Conservation (phyloP, 306 rosid species). For the Quercus suber region DNA sequence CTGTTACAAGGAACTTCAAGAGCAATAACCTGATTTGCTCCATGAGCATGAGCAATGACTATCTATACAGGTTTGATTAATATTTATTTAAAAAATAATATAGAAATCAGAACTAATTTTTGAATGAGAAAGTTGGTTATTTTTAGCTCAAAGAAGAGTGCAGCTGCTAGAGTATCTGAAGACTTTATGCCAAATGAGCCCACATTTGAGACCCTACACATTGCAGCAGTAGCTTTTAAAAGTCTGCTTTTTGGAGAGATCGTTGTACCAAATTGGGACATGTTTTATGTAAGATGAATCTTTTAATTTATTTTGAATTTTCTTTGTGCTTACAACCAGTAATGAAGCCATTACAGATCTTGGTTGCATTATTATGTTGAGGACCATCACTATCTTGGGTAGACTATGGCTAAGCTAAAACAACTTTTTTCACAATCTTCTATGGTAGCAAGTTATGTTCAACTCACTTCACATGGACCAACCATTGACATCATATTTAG, state of each 20-base stretch:
- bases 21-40: slow-evolving; percentile 53
- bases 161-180: slow-evolving; percentile 62
- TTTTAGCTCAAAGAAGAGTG: slow-evolving; percentile 57
- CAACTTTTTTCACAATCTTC: too few relatives aligned
- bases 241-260: slow-evolving; percentile 72
- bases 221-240: slow-evolving; percentile 71
- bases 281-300: slow-evolving; percentile 52
- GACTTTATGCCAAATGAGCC: slow-evolving; percentile 81
- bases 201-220: slow-evolving; percentile 60
- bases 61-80: slow-evolving; percentile 49
- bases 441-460: too few relatives aligned
- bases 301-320: background rate
- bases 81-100: background rate
- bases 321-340: too few relatives aligned
- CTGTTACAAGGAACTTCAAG: slow-evolving; percentile 46
- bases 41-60: slow-evolving; percentile 59
- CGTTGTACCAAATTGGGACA: slow-evolving; percentile 74
- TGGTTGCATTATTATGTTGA: background rate
- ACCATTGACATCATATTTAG: too few relatives aligned
- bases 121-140: background rate
- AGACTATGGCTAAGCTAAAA: too few relatives aligned
- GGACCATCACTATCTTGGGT: too few relatives aligned
- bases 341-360: background rate
- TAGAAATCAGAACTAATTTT: background rate
- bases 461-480: too few relatives aligned